Evolutionary conservation across 257 asterid species (phyloP).

Genomic region (Paulownia fortunei): DNA sequence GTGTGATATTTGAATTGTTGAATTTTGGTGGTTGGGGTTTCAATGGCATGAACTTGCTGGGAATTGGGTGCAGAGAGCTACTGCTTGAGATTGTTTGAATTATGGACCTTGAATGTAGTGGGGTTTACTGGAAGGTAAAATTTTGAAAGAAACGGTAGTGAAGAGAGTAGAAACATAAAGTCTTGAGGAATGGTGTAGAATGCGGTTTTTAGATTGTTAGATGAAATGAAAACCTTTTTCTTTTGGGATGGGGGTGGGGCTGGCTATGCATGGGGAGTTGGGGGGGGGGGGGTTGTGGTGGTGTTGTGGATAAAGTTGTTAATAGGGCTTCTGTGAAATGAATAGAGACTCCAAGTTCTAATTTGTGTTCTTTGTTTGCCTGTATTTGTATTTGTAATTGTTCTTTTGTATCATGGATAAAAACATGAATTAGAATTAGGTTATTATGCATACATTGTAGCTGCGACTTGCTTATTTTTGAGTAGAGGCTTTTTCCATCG

Average conservation of each 20-base stretch:
- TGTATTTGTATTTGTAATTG: background rate
- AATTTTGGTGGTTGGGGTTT: conserved; percentile 13
- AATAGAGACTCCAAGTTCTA: background rate
- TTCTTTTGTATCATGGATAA: background rate
- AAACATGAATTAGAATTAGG: background rate
- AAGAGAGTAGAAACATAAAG: background rate
- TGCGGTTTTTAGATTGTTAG: background rate
- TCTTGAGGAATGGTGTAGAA: background rate
- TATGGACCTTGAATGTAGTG: conserved; percentile 6
- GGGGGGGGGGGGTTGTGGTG: too few relatives aligned
- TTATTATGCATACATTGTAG: background rate
- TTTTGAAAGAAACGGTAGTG: background rate
- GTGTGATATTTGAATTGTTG: background rate
- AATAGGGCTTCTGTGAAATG: background rate
- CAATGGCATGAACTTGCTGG: background rate
- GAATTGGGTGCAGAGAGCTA: conserved; percentile 10
- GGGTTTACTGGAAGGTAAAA: background rate
- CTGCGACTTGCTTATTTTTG: conserved; percentile 3
- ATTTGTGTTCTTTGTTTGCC: conserved; percentile 7
- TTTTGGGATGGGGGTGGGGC: background rate
- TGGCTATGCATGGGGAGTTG: too few relatives aligned
- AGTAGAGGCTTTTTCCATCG: background rate
- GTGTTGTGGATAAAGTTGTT: background rate
- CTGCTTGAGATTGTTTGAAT: background rate
- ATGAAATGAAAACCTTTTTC: background rate